phyloP scores from a whole-genome alignment of 441 rosid genomes.

The Gossypium davidsonii region DNA sequence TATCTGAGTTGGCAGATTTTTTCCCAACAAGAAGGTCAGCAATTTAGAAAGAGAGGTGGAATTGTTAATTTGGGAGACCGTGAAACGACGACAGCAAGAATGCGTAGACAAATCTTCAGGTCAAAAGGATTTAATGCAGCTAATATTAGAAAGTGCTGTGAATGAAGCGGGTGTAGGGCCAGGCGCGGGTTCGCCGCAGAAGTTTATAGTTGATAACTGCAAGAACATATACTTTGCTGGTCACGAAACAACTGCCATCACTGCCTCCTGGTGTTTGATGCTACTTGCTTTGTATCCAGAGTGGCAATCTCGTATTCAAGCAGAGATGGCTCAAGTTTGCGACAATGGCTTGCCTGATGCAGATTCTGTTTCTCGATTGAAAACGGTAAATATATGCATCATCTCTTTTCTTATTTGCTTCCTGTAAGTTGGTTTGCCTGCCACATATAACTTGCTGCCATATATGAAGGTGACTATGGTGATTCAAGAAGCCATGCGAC shows the following conservation, averaged over 20 bases:
- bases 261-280: constrained; percentile 63
- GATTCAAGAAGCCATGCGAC: constrained; percentile 51
- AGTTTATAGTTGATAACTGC: constrained; percentile 58
- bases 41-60: constrained; percentile 56
- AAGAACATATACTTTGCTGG: constrained; percentile 65
- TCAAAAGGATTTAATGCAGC: constrained; percentile 54
- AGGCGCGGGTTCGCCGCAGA: constrained; percentile 33
- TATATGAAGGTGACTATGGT: constrained; percentile 45
- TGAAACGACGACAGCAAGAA: constrained; percentile 42
- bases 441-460: neutral
- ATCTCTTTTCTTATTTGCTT: neutral
- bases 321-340: constrained; percentile 35
- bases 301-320: constrained; percentile 50
- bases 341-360: constrained; percentile 26
- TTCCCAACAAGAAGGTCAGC: constrained; percentile 28
- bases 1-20: constrained; percentile 19
- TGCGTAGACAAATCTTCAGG: constrained; percentile 19
- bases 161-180: constrained; percentile 18
- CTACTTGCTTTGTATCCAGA: constrained; percentile 54
- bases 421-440: neutral
- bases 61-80: constrained; percentile 63
- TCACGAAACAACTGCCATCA: constrained; percentile 49
- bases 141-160: constrained; percentile 49
- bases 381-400: constrained; percentile 31
- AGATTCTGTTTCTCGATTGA: constrained; percentile 35